Percentiles rank a stretch among this genome's conserved stretches.
Conservation (phyloP, 257 asterid species). For the Fraxinus americana region DNA sequence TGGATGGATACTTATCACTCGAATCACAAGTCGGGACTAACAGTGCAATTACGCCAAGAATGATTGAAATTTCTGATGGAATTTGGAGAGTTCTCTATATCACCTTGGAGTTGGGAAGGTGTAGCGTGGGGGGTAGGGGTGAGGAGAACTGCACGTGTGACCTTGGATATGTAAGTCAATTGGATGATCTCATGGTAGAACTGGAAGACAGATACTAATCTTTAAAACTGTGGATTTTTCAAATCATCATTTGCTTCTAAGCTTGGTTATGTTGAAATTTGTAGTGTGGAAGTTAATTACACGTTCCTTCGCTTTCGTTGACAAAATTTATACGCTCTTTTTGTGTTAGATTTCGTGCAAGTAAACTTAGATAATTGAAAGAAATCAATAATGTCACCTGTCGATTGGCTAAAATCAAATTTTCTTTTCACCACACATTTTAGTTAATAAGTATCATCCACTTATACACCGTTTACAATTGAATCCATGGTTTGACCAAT, state of each 20-base stretch:
- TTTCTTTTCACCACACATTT: too few relatives aligned
- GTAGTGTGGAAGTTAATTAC: not conserved
- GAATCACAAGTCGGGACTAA: too few relatives aligned
- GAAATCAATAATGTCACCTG: too few relatives aligned
- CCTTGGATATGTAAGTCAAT: slow-evolving; percentile 9
- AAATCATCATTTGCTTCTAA: not conserved
- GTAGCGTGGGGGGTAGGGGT: not conserved
- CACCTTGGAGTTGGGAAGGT: not conserved
- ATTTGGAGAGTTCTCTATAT: not conserved
- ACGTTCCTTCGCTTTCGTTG: not conserved
- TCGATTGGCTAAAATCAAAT: too few relatives aligned
- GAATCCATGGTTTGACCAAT: too few relatives aligned
- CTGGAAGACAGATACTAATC: not conserved
- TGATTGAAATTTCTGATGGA: not conserved
- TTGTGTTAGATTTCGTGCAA: not conserved
- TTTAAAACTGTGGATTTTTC: not conserved
- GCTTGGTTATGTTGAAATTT: not conserved
- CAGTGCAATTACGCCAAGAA: not conserved
- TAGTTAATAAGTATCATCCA: too few relatives aligned
- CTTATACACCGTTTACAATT: too few relatives aligned
- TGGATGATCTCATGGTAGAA: not conserved
- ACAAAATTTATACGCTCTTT: not conserved
- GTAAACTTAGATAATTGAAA: not conserved
- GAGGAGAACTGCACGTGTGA: slow-evolving; percentile 6
- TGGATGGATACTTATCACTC: too few relatives aligned